A percentile compares a stretch with the other conserved stretches of the same genome.
phyloP scores from a whole-genome alignment of 1,139 yeast species.

The Saccharomycopsis phalli region DNA sequence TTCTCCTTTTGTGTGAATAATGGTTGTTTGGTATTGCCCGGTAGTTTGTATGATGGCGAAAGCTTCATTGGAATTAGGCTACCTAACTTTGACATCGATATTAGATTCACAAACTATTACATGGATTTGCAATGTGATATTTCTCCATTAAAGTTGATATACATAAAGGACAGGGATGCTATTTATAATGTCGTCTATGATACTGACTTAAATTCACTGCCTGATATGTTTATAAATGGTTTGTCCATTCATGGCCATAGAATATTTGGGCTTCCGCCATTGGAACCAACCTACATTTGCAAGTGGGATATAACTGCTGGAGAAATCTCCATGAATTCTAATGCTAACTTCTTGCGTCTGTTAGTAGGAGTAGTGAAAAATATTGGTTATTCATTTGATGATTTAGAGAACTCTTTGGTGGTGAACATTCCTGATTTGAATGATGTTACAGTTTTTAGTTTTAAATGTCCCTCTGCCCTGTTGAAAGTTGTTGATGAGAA shows the following conservation, averaged over 20 bases:
- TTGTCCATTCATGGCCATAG: conserved; percentile 74
- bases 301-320: conserved; percentile 83
- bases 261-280: conserved; percentile 87
- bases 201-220: conserved; percentile 23
- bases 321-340: conserved; percentile 43
- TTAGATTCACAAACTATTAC: conserved; percentile 82
- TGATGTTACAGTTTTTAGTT: conserved; percentile 56
- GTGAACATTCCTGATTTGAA: conserved; percentile 47
- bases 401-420: conserved; percentile 65
- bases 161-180: conserved; percentile 26
- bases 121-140: conserved; percentile 66
- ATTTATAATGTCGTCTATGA: conserved; percentile 24
- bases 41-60: conserved; percentile 55
- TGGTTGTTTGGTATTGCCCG: conserved; percentile 68
- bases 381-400: conserved; percentile 56
- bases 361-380: conserved; percentile 37
- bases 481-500: conserved; percentile 28
- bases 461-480: conserved; percentile 25
- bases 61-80: conserved; percentile 59
- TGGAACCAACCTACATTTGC: conserved; percentile 79
- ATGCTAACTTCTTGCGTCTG: conserved; percentile 39
- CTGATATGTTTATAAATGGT: conserved; percentile 53
- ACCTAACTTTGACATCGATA: conserved; percentile 62
- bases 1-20: conserved; percentile 60
- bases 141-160: conserved; percentile 37